Base-by-base conservation (phyloP, 768 basidiomycete species). In the Serendipita indica region DNA sequence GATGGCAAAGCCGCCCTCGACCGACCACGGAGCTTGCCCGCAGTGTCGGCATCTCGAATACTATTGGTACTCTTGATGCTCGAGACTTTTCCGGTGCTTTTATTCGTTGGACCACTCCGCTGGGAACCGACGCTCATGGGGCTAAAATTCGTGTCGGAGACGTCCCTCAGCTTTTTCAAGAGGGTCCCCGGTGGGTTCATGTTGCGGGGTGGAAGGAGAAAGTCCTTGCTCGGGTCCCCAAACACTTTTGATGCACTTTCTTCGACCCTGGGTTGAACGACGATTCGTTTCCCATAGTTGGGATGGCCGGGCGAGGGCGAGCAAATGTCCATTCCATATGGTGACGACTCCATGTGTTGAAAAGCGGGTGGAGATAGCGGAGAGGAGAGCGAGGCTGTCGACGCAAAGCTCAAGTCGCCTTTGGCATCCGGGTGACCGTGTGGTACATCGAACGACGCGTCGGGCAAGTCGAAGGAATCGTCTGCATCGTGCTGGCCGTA, bases 271-370 rank as follows among this genome's bases (percentile, higher is more conserved):
- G 39, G n/a, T 67, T 65, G 63, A 62, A 46, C 61, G 52, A 54
- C 62, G 59, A 61, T 61, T 68, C 37, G 20, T 35, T 54, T 57
- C 46, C 39, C 39, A 62, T 46, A 62, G 43, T 3, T 54, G 59
- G 35, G 56, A 41, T 54, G 59, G 57, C 70, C 30, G 4, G 68
- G 64, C 4, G 70, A 83, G 22, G 77, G 79, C 6, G 88, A 88
- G 2, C 87, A 89, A 46, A 90, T 83, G 65, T 89, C 87, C 88
- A 89, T 89, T 84, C 78, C 57, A 82, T 75, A 54, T 77, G 72
- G 62, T 71, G 61, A 57, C 60, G 57, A 43, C 66, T 28, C 78
- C 74, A 52, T 71, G 75, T 13, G 43, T 33, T 16, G 46, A 10
- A 39, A 60, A 14, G 54, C 43, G 28, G 58, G 52, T 12, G 64